Base-by-base conservation (phyloP, 2,329 filamentous ascomycete species). In the Pseudogymnoascus sp. region DNA sequence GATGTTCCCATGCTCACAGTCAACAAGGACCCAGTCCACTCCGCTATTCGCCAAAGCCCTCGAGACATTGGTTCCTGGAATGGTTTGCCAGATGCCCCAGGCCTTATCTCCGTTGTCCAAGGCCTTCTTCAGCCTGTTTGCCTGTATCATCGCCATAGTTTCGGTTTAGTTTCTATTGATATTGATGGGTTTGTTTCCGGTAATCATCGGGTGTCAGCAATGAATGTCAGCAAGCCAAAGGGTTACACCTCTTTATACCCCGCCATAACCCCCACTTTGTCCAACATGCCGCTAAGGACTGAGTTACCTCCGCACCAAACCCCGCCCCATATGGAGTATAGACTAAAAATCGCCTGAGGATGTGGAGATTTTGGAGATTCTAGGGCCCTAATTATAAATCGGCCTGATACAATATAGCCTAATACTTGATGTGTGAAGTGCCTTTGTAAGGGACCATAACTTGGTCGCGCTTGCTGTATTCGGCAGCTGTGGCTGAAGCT, bases 21-120 rank as follows among this genome's bases (percentile, higher is more conserved):
- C 83, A 26, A 84, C 82, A 72, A 88, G 77, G 8, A 90, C 82
- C 80, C 86, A 89, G 71, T 89, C 86, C 1, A 86, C 79, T 0
- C 85, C 86, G 2, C 80, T 81, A 63, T 84, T 77, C 1, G 87
- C 86, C 59, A 90, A 76, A 16, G 80, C 73, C 62, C 85, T 79
- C 4, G 84, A 84, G 11, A 86, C 75, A 66, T 86, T 86, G 51
- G 80, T 77, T 0, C 84, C 83, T 0, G 85, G 84, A 62, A 87
- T 74, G 78, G 85, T 85, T 75, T 87, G 85, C 85, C 84, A 87
- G 62, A 82, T 77, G 3, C 85, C 85, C 68, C 81, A 79, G 5
- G 81, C 62, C 4, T 65, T 73, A 61, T 74, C 77, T 61, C 77
- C 78, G 66, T 80, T 77, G 23, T 73, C 69, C 65, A 86, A 80